Conservation (phyloP, 345 rosid genomes). For the Rhodamnia rubescens region DNA sequence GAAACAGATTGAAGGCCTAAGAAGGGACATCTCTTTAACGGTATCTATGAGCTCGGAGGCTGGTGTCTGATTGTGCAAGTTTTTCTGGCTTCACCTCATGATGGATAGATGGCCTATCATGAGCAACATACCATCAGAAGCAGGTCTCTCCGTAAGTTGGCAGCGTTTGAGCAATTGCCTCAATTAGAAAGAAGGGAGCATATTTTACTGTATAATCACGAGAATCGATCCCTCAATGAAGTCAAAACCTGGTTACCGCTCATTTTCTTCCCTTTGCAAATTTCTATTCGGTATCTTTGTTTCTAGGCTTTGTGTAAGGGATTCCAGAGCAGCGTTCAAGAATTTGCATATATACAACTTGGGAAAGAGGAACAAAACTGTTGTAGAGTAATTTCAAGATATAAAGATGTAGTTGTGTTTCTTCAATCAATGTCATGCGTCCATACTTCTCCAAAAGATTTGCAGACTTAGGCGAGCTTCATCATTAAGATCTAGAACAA, state of each 20-base stretch:
- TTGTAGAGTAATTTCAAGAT: not conserved
- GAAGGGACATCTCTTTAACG: not conserved
- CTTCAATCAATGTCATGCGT: not conserved
- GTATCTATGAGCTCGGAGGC: not conserved
- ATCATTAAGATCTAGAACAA: not conserved
- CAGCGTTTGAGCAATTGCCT: not conserved
- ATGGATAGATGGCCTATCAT: not conserved
- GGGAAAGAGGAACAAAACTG: not conserved
- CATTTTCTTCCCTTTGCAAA: not conserved
- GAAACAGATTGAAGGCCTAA: slow-evolving; percentile 26
- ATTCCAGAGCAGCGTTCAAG: not conserved
- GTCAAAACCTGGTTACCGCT: not conserved
- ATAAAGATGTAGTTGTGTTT: not conserved
- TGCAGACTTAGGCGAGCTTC: not conserved
- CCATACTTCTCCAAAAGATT: not conserved
- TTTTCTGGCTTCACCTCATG: not conserved
- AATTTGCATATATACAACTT: not conserved
- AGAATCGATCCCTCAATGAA: not conserved
- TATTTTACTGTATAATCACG: not conserved
- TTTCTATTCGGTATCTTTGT: not conserved
- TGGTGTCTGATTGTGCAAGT: not conserved
- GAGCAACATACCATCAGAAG: not conserved
- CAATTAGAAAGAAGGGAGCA: not conserved
- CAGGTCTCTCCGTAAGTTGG: not conserved
- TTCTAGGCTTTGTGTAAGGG: not conserved